Evolutionary conservation across 1,139 yeast genomes (phyloP), one percentile per base, ranked within the genome.

Genomic region (Suzukiozyma palmioleophila): DNA sequence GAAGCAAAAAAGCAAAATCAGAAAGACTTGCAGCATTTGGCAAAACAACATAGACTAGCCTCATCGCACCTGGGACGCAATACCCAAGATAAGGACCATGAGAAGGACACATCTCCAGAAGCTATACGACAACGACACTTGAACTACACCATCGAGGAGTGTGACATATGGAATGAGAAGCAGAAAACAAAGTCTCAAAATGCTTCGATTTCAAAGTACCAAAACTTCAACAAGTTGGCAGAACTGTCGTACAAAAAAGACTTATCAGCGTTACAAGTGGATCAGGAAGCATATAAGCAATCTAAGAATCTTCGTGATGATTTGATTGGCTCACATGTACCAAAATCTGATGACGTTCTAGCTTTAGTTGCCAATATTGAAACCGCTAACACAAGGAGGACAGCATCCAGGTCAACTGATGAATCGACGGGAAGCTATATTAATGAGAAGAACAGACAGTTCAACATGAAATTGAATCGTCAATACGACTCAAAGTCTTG

Each of bases 371-470:
- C 39, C 15, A 30, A 16, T 14, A 40, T 45, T 13, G 30, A 32
- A 34, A 14, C 35, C 33, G 24, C 42, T 5, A 70, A 66, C 35
- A 57, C 50, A 6, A 43, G 61, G 26, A 57, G 62, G 33, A 49
- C 52, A 51, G 57, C 51, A 11, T 46, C 51, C 44, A 55, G 42
- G 60, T 62, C 71, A 32, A 61, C 45, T 13, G 69, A 63, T 10
- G 69, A 50, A 9, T 57, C 62, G 3, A 69, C 59, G 9, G 73
- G 67, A 7, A 52, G 60, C 26, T 66, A 57, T 52, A 77, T 88
- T 54, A 87, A 84, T 55, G 90, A 84, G 43, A 84, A 82, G 59
- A 88, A 88, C 67, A 76, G 75, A 53, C 84, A 83, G 52, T 88
- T 87, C 61, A 88, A 87, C 60, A 77, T 75, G 57, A 85, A 85